Base-by-base conservation (phyloP, 176 grass and related monocot genomes). In the Hordeum marinum region DNA sequence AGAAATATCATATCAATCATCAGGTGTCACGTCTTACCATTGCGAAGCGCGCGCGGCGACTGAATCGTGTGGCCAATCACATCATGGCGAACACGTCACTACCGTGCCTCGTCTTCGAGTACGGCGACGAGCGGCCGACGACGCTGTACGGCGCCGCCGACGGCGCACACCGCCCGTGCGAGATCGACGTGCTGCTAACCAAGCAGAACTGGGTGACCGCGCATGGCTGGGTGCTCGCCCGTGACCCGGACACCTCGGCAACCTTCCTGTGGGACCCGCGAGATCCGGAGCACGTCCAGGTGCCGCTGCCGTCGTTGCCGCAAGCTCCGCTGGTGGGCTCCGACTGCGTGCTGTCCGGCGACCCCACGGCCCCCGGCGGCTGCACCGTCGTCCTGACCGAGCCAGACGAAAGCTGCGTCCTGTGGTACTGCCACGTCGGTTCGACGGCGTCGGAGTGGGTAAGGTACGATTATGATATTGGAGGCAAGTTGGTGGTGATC, bases 341-440 rank as follows among this genome's bases (percentile, higher is more conserved):
- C 2, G 4, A 21, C 1, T 69, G 66, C 4, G 20, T 37, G 1
- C 4, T 69, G 17, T 69, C 66, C 9, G 34, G 3, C 20, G 66
- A 69, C 6, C 66, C 66, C 1, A 1, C 1, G 1, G 9, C 0
- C 4, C 9, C 9, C 5, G 34, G 11, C 0, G 7, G 18, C 10
- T 69, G 37, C 66, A 39, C 66, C 4, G 18, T 69, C 34, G 66
- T 69, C 35, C 2, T 69, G 0, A 9, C 31, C 1, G 66, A 69
- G 66, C 18, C 66, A 0, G 2, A 0, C 0, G 18, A 21, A 0
- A 69, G 8, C 23, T 27, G 24, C 0, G 60, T 37, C 0, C 0
- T 68, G 3, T 68, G 65, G 65, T 68, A 68, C 65, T 68, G 18
- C 9, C 65, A 68, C 32, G 9, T 1, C 8, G 32, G 65, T 21